Percentiles rank a stretch among this genome's conserved stretches.
Evolutionary conservation across 495 filamentous ascomycete genomes (phyloP).

Genomic region (Penicillium atrosanguineum): DNA sequence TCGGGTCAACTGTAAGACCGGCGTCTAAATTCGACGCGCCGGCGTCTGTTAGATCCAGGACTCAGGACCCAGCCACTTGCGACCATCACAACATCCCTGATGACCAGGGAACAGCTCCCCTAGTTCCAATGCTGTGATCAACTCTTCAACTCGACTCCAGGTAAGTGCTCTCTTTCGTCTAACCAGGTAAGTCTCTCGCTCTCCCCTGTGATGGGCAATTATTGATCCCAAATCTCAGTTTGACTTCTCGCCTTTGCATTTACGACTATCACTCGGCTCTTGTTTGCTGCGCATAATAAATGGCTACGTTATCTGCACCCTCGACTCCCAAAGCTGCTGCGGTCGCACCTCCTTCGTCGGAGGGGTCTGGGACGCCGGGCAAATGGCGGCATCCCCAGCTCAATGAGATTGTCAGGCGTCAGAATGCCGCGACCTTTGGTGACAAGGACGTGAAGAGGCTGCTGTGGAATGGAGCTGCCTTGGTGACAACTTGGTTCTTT

Average conservation of each 20-base stretch:
- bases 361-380: constrained; percentile 61
- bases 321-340: constrained; percentile 59
- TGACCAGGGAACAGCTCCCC: constrained; percentile 9
- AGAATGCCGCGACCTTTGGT: constrained; percentile 69
- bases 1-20: constrained; percentile 25
- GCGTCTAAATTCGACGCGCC: constrained; percentile 14
- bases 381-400: constrained; percentile 86
- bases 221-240: background rate
- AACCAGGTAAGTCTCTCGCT: constrained; percentile 10
- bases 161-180: constrained; percentile 14
- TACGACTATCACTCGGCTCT: background rate
- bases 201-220: background rate
- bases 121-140: constrained; percentile 6
- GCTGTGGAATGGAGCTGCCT: constrained; percentile 56
- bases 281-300: constrained; percentile 15
- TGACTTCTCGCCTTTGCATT: background rate
- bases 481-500: constrained; percentile 48
- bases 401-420: constrained; percentile 72
- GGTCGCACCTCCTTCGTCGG: constrained; percentile 42
- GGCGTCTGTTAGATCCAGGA: constrained; percentile 1
- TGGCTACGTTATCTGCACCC: constrained; percentile 47
- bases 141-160: background rate
- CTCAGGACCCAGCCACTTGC: constrained; percentile 17
- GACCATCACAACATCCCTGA: constrained; percentile 21
- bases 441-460: constrained; percentile 66